Percentiles rank a stretch among this genome's conserved stretches.
Conservation (phyloP, 148 eudicot species). For the Rhododendron griersonianum region DNA sequence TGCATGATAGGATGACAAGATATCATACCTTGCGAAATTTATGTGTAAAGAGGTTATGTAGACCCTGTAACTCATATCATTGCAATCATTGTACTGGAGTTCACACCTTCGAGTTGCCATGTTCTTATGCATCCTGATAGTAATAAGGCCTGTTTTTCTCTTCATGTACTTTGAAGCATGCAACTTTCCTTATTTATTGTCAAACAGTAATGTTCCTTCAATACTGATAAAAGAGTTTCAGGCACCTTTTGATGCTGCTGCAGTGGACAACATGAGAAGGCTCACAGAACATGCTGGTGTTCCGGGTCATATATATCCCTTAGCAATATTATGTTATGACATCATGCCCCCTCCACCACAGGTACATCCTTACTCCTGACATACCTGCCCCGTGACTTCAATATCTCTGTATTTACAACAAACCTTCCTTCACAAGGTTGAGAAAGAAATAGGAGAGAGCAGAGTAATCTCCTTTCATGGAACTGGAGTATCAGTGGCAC, state of each 20-base stretch:
- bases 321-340: slow-evolving; percentile 76
- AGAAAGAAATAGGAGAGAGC: slow-evolving; percentile 95
- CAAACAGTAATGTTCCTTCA: slow-evolving; percentile 12
- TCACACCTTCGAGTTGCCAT: background rate
- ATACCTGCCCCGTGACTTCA: background rate
- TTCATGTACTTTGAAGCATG: background rate
- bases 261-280: slow-evolving; percentile 94
- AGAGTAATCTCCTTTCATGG: slow-evolving; percentile 79
- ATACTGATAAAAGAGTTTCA: slow-evolving; percentile 43
- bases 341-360: slow-evolving; percentile 95
- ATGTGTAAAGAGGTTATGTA: background rate
- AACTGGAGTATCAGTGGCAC: slow-evolving; percentile 69
- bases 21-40: background rate
- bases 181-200: background rate
- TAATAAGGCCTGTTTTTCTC: background rate
- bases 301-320: slow-evolving; percentile 86
- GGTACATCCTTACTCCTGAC: slow-evolving; percentile 37
- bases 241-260: slow-evolving; percentile 87
- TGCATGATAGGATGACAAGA: slow-evolving; percentile 2
- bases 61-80: background rate
- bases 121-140: background rate
- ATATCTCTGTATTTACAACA: background rate
- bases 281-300: slow-evolving; percentile 78
- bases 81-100: background rate
- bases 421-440: slow-evolving; percentile 46